Evolutionary conservation across 192 early-diverging fungal genomes (phyloP).

Genomic region (Linnemannia elongata): DNA sequence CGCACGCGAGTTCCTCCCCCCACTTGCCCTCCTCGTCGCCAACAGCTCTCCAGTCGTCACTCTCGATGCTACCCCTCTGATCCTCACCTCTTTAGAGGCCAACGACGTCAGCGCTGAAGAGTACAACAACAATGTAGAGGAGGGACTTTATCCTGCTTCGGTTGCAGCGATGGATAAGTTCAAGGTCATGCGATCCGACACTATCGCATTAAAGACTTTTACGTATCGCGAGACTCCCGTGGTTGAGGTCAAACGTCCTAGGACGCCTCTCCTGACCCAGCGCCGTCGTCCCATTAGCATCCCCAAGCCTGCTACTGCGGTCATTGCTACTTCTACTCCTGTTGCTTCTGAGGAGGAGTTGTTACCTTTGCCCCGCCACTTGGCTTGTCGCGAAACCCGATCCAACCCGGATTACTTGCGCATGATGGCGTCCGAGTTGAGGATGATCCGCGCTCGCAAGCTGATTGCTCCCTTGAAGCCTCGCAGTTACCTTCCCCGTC

Average conservation of each 20-base stretch:
- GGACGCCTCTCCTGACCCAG: conserved; percentile 10
- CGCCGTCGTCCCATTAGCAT: not conserved
- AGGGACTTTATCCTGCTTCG: conserved; percentile 27
- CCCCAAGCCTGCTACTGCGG: not conserved
- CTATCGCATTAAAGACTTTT: conserved; percentile 48
- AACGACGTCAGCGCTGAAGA: conserved; percentile 14
- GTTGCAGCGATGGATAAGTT: conserved; percentile 47
- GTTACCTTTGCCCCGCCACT: conserved; percentile 19
- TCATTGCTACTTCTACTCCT: not conserved
- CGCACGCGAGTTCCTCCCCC: conserved; percentile 22
- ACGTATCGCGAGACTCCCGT: conserved; percentile 41
- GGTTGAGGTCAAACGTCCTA: conserved; percentile 20
- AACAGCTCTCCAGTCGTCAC: conserved; percentile 32
- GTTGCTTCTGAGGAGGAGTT: conserved; percentile 7
- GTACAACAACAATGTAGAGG: not conserved
- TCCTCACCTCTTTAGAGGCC: conserved; percentile 25
- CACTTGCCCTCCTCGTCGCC: conserved; percentile 22
- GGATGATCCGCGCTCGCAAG: conserved; percentile 68
- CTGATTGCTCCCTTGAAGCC: conserved; percentile 61
- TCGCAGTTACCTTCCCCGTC: conserved; percentile 52
- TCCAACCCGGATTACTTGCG: conserved; percentile 62
- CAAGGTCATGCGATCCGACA: conserved; percentile 39
- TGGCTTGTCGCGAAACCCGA: conserved; percentile 47
- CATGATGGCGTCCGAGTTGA: conserved; percentile 62
- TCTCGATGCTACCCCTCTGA: conserved; percentile 32